phyloP scores from a whole-genome alignment of 371 early-diverging fungal genomes.

The Batkoa obscura region DNA sequence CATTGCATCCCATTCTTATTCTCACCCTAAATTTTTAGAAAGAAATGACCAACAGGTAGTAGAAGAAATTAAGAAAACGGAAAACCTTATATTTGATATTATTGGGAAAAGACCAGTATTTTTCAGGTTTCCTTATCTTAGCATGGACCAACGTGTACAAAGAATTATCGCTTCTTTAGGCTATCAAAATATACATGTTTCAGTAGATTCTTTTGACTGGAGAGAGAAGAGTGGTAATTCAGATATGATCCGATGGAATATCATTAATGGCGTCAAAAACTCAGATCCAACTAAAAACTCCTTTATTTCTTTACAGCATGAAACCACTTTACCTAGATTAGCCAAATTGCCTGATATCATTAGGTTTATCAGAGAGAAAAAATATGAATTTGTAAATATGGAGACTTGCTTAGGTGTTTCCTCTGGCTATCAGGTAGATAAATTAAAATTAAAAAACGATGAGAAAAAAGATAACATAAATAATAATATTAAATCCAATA shows the following conservation, averaged over 20 bases:
- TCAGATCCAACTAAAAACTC: not conserved
- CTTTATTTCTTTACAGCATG: constrained; percentile 4
- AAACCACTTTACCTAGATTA: not conserved
- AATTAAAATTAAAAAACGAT: too few relatives aligned
- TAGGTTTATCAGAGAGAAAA: not conserved
- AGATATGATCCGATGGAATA: not conserved
- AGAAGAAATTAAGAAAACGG: constrained; percentile 11
- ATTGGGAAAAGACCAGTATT: constrained; percentile 24
- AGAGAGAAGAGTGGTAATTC: not conserved
- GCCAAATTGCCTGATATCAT: not conserved
- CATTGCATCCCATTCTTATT: constrained; percentile 28
- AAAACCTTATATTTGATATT: constrained; percentile 12
- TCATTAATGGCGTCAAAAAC: not conserved
- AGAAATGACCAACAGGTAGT: constrained; percentile 14
- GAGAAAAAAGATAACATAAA: too few relatives aligned
- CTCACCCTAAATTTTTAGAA: constrained; percentile 21
- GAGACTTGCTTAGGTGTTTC: constrained; percentile 5
- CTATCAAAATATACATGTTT: constrained; percentile 7
- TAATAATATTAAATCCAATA: too few relatives aligned
- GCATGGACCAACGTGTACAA: not conserved
- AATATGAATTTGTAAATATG: constrained; percentile 8
- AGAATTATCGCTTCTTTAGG: not conserved
- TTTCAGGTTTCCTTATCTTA: constrained; percentile 16
- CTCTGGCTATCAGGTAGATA: not conserved
- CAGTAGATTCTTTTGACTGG: constrained; percentile 13